Conservation (phyloP, 345 rosid genomes). For the Syzygium grande region DNA sequence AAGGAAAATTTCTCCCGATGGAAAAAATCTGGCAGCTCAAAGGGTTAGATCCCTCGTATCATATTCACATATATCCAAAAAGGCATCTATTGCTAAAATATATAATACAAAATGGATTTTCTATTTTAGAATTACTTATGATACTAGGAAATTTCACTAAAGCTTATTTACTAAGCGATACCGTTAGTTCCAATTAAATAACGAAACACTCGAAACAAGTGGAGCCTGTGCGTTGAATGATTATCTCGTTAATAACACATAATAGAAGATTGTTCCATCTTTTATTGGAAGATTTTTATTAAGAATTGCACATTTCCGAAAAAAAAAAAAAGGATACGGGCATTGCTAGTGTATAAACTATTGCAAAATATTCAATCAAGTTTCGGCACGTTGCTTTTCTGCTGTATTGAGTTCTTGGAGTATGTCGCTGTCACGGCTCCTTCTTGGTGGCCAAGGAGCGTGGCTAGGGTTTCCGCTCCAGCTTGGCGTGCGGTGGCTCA, state of each 20-base stretch:
- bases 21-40: background rate
- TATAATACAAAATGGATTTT: background rate
- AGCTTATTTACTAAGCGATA: background rate
- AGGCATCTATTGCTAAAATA: background rate
- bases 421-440: background rate
- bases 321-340: background rate
- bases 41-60: background rate
- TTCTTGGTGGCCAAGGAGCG: background rate
- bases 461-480: background rate
- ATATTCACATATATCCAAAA: too few species aligned
- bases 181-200: background rate
- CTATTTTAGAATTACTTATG: background rate
- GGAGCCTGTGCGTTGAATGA: background rate
- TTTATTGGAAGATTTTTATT: background rate
- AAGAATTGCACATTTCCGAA: background rate
- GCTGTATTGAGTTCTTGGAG: background rate
- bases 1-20: background rate
- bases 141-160: background rate
- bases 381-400: background rate
- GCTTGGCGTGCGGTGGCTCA: background rate
- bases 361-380: background rate
- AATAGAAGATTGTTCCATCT: too few species aligned
- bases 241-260: background rate
- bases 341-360: background rate
- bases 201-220: background rate